Percentiles rank a stretch among this genome's conserved stretches.
phyloP scores from a whole-genome alignment of 2,329 filamentous ascomycete species.

The Aquanectria penicillioides region DNA sequence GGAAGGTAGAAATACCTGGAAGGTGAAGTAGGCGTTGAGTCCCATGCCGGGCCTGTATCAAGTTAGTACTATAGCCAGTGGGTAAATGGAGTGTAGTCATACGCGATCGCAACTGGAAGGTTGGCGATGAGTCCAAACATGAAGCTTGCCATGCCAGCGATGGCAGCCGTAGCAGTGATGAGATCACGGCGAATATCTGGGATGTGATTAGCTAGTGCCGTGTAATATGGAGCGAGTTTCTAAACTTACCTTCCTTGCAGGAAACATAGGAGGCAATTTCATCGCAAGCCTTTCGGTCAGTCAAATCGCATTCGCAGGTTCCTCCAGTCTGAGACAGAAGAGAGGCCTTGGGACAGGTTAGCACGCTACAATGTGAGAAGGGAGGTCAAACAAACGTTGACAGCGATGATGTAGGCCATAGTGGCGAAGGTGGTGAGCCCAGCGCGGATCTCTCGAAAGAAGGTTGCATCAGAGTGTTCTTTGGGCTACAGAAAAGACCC shows the following conservation, averaged over 20 bases:
- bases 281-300: conserved; percentile 58
- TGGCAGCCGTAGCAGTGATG: conserved; percentile 84
- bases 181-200: conserved; percentile 77
- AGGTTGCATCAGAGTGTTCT: conserved; percentile 74
- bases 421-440: conserved; percentile 83
- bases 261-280: conserved; percentile 54
- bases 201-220: conserved; percentile 10
- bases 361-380: background rate
- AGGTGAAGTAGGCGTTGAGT: conserved; percentile 74
- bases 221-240: background rate
- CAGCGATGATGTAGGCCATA: conserved; percentile 87
- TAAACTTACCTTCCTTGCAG: conserved; percentile 59
- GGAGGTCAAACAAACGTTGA: conserved; percentile 59
- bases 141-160: conserved; percentile 79
- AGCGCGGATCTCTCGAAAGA: conserved; percentile 81
- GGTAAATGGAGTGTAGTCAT: conserved; percentile 16
- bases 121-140: conserved; percentile 85
- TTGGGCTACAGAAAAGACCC: conserved; percentile 64
- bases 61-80: conserved; percentile 7
- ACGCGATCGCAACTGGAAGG: conserved; percentile 65
- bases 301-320: conserved; percentile 73
- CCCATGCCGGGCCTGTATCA: conserved; percentile 70
- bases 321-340: conserved; percentile 82
- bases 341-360: conserved; percentile 62
- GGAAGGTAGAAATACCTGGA: conserved; percentile 53